Evolutionary conservation across 441 rosid genomes (phyloP).

Genomic region (Erodium moschatum): DNA sequence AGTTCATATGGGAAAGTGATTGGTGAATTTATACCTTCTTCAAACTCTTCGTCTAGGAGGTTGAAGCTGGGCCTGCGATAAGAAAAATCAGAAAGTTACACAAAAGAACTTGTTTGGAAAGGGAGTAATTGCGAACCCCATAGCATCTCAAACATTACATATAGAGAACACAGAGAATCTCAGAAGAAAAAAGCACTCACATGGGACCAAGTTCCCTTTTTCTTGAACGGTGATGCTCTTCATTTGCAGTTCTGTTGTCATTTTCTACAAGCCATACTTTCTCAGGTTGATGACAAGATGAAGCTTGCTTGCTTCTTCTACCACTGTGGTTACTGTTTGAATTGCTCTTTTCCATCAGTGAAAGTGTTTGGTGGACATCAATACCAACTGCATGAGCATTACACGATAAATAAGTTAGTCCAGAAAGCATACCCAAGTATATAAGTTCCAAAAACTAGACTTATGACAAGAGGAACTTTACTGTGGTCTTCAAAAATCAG

Average conservation of each 20-base stretch:
- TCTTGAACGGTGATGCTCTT: conserved; percentile 20
- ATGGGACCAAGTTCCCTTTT: conserved; percentile 26
- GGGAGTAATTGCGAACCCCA: not conserved
- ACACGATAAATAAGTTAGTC: conserved; percentile 6
- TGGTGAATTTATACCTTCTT: conserved; percentile 39
- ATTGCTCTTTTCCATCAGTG: conserved; percentile 34
- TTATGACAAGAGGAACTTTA: conserved; percentile 27
- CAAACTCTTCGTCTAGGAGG: conserved; percentile 75
- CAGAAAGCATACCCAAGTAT: not conserved
- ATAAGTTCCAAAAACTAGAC: not conserved
- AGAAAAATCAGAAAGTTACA: conserved; percentile 19
- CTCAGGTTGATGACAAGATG: conserved; percentile 34
- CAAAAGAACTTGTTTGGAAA: not conserved
- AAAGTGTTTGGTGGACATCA: conserved; percentile 62
- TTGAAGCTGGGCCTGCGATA: conserved; percentile 76
- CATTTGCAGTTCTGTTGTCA: conserved; percentile 25
- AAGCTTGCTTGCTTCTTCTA: conserved; percentile 30
- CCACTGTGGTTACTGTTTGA: conserved; percentile 22
- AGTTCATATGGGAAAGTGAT: not conserved
- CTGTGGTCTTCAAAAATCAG: conserved; percentile 83
- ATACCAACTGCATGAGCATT: conserved; percentile 56
- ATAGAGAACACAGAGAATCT: not conserved
- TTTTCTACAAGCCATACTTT: conserved; percentile 32
- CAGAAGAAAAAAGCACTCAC: conserved; percentile 30
- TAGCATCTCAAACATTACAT: not conserved